Conservation (phyloP, 2,329 filamentous ascomycete genomes). For the Aspergillus alliaceus region DNA sequence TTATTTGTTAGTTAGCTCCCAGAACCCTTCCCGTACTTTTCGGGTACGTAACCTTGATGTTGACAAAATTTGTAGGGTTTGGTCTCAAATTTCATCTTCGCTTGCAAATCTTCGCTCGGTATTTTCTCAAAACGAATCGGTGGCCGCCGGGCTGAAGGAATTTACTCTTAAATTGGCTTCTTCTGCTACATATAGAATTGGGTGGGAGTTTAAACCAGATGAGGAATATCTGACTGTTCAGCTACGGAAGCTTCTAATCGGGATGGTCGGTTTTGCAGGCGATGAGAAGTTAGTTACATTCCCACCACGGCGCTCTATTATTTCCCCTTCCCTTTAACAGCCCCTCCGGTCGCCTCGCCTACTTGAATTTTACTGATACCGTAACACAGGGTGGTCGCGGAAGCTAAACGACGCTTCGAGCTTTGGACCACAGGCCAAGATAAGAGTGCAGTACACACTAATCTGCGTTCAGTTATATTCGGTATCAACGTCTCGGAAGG, state of each 20-base stretch:
- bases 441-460: conserved; percentile 72
- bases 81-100: conserved; percentile 79
- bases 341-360: background rate
- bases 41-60: background rate
- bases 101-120: conserved; percentile 77
- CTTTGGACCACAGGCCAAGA: conserved; percentile 70
- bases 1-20: conserved; percentile 61
- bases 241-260: conserved; percentile 77
- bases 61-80: conserved; percentile 57
- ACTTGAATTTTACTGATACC: conserved; percentile 5
- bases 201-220: conserved; percentile 76
- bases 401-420: conserved; percentile 77
- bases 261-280: conserved; percentile 71
- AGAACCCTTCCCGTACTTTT: background rate
- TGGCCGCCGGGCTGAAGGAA: conserved; percentile 71
- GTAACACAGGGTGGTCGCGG: conserved; percentile 60
- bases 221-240: conserved; percentile 83
- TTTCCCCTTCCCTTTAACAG: too few species aligned
- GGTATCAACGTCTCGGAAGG: conserved; percentile 74
- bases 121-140: conserved; percentile 72
- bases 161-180: conserved; percentile 78
- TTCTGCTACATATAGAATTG: conserved; percentile 73
- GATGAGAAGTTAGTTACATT: conserved; percentile 65
- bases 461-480: conserved; percentile 78
- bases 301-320: background rate